Conservation (phyloP, 2,329 filamentous ascomycete species). For the Stagonosporopsis chrysanthemi region DNA sequence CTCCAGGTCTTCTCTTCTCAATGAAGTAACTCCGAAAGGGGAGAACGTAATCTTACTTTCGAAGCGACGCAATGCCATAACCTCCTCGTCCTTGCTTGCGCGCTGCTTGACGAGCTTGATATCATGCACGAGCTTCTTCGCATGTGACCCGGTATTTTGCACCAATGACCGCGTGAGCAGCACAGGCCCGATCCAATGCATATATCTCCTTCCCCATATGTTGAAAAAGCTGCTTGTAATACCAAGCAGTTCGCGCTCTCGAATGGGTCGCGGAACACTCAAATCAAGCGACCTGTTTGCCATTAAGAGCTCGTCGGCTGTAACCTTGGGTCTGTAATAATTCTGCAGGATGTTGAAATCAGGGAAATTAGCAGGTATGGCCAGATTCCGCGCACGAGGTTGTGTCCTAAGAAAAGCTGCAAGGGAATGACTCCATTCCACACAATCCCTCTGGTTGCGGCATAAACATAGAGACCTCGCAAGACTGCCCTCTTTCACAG, state of each 20-base stretch:
- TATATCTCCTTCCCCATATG: constrained; percentile 47
- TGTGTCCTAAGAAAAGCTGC: constrained; percentile 16
- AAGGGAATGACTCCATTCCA: constrained; percentile 38
- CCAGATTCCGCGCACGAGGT: constrained; percentile 3
- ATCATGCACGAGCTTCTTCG: constrained; percentile 30
- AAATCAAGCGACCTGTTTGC: constrained; percentile 37
- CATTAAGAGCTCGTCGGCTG: constrained; percentile 39
- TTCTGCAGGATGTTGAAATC: constrained; percentile 42
- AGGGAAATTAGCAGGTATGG: constrained; percentile 31
- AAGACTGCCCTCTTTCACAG: constrained; percentile 36
- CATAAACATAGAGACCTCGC: constrained; percentile 40
- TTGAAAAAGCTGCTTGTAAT: constrained; percentile 49
- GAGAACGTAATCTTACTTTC: constrained; percentile 50
- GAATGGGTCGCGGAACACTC: constrained; percentile 40
- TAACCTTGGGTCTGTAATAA: constrained; percentile 50
- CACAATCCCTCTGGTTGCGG: constrained; percentile 28
- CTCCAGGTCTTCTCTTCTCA: constrained; percentile 40
- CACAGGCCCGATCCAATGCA: constrained; percentile 50
- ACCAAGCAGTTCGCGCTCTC: constrained; percentile 46
- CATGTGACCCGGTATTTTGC: constrained; percentile 10
- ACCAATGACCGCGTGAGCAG: constrained; percentile 42
- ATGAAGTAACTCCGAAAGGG: constrained; percentile 40
- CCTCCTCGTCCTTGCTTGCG: constrained; percentile 29
- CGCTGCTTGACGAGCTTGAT: constrained; percentile 43
- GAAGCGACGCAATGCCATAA: constrained; percentile 11